Conservation (phyloP, 2,329 filamentous ascomycete genomes). For the Pyrenochaeta sp. region DNA sequence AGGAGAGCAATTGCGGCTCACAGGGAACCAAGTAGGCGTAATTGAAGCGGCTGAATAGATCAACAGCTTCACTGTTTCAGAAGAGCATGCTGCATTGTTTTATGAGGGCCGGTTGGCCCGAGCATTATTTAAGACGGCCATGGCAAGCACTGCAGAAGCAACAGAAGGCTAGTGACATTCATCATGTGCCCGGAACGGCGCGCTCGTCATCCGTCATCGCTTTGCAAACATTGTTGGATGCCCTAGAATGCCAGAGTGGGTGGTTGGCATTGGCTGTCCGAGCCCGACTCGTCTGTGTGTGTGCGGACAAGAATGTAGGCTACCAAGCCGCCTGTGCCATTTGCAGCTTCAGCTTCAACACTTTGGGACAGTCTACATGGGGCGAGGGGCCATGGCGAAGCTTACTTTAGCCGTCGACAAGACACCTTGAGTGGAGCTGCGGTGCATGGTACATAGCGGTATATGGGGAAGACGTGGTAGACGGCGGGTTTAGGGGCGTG, state of each 20-base stretch:
- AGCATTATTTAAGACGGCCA: slow-evolving; percentile 13
- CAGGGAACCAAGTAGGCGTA: background rate
- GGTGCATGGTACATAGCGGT: background rate
- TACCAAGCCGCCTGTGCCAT: background rate
- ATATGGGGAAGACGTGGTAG: background rate
- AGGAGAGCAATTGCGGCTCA: slow-evolving; percentile 13
- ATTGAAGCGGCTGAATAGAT: slow-evolving; percentile 3
- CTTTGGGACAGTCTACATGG: slow-evolving; percentile 12
- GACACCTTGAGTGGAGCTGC: slow-evolving; percentile 9
- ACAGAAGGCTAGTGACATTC: slow-evolving; percentile 11
- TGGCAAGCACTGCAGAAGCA: slow-evolving; percentile 1
- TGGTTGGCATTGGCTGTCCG: slow-evolving; percentile 6
- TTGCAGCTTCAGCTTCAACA: slow-evolving; percentile 1
- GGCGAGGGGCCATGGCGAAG: slow-evolving; percentile 9
- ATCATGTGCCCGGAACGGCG: slow-evolving; percentile 10
- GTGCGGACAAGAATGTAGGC: slow-evolving; percentile 8
- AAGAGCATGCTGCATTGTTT: slow-evolving; percentile 9
- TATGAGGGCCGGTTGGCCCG: slow-evolving; percentile 10
- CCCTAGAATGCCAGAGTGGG: slow-evolving; percentile 3
- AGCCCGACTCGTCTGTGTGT: background rate
- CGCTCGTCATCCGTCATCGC: slow-evolving; percentile 9
- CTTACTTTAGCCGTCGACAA: slow-evolving; percentile 15
- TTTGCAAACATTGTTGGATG: background rate
- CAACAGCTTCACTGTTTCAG: background rate
- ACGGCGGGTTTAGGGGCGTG: background rate